phyloP scores from a whole-genome alignment of 1,284 basidiomycete genomes.

The Rhodofomes roseus region DNA sequence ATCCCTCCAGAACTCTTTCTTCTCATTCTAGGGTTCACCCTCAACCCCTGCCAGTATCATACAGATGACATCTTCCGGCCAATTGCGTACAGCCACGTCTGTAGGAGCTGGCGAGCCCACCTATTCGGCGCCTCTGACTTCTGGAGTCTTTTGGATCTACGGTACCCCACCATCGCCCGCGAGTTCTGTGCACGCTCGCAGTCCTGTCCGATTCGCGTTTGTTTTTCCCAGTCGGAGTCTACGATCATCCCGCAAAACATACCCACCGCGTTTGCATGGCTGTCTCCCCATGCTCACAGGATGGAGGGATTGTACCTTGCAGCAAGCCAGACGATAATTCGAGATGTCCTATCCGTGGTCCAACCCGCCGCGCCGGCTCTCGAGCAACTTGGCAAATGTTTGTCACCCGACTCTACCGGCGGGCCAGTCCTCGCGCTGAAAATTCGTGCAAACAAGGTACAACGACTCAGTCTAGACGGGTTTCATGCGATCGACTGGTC shows the following conservation, averaged over 20 bases:
- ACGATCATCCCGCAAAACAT: not conserved
- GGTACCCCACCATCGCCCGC: slow-evolving; percentile 1
- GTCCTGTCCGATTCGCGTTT: not conserved
- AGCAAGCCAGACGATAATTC: not conserved
- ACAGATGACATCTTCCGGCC: not conserved
- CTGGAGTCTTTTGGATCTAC: slow-evolving; percentile 5
- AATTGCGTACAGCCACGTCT: slow-evolving; percentile 4
- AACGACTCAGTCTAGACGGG: not conserved
- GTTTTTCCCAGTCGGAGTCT: not conserved
- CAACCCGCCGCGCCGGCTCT: not conserved
- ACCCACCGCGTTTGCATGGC: not conserved
- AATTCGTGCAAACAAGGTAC: not conserved
- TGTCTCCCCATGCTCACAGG: not conserved
- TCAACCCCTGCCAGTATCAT: not conserved
- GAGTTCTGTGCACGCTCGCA: slow-evolving; percentile 5
- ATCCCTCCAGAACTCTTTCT: slow-evolving; percentile 4
- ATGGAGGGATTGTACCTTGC: slow-evolving; percentile 2
- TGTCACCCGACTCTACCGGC: not conserved
- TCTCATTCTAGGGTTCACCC: not conserved
- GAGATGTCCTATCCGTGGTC: not conserved
- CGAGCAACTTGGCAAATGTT: not conserved
- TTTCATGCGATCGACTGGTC: not conserved
- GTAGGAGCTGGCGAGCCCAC: not conserved
- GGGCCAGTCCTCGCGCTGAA: not conserved
- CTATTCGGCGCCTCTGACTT: not conserved